Conservation (phyloP, 179 eudicot genomes). For the Heliamphora pulchella region DNA sequence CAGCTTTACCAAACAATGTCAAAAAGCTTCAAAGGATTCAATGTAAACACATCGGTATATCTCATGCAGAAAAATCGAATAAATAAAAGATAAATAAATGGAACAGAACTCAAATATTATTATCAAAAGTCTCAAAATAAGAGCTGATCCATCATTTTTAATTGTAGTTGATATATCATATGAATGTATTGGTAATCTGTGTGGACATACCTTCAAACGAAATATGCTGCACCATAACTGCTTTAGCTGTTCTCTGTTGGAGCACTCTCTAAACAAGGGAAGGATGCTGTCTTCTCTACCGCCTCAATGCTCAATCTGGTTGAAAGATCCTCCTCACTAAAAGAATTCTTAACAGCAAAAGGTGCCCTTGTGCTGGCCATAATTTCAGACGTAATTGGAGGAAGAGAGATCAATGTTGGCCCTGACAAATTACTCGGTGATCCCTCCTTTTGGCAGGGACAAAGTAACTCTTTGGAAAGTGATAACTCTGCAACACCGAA, state of each 20-base stretch:
- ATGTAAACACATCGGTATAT: background rate
- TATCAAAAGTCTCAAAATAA: background rate
- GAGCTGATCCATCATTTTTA: background rate
- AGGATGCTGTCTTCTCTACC: constrained; percentile 9
- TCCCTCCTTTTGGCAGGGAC: background rate
- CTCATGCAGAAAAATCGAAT: background rate
- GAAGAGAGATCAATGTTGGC: background rate
- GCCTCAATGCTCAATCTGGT: background rate
- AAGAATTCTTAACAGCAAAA: constrained; percentile 15
- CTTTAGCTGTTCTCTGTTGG: constrained; percentile 11
- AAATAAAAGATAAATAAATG: background rate
- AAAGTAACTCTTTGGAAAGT: background rate
- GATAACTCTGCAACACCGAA: background rate
- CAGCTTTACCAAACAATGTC: background rate
- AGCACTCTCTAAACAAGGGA: constrained; percentile 3
- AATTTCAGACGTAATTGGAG: constrained; percentile 9
- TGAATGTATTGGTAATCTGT: background rate
- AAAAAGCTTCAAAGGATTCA: background rate
- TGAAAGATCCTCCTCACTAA: constrained; percentile 15
- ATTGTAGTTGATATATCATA: background rate
- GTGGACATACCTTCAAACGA: constrained; percentile 1
- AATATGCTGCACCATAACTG: background rate
- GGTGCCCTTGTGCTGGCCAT: constrained; percentile 15
- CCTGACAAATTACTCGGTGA: background rate
- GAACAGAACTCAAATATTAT: background rate